Conservation (phyloP, 805 yeast genomes). For the Wickerhamomyces ciferrii region DNA sequence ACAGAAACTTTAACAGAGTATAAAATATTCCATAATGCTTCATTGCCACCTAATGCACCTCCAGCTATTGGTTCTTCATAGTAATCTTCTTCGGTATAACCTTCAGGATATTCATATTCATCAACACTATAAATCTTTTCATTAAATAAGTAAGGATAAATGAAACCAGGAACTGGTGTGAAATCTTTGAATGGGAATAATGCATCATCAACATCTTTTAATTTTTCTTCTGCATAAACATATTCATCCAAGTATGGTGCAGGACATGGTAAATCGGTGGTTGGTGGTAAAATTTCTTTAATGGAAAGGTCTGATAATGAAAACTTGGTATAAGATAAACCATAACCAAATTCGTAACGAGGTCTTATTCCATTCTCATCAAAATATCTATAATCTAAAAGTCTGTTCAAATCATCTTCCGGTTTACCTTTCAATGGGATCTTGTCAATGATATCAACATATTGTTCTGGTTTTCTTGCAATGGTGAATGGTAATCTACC, state of each 20-base stretch:
- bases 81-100: conserved; percentile 27
- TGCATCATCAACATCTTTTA: conserved; percentile 50
- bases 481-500: conserved; percentile 62
- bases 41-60: conserved; percentile 58
- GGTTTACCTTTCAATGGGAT: conserved; percentile 30
- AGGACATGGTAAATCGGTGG: conserved; percentile 40
- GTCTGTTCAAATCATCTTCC: conserved; percentile 26
- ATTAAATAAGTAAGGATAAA: conserved; percentile 46
- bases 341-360: conserved; percentile 58
- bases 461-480: conserved; percentile 43
- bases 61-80: conserved; percentile 26
- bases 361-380: conserved; percentile 52
- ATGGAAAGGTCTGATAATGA: conserved; percentile 32
- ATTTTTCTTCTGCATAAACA: conserved; percentile 37
- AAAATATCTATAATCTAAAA: conserved; percentile 53
- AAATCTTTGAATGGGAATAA: conserved; percentile 47
- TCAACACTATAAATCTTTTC: conserved; percentile 23
- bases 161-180: conserved; percentile 47
- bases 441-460: conserved; percentile 40
- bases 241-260: conserved; percentile 39
- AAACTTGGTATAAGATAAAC: conserved; percentile 47
- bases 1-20: conserved; percentile 40
- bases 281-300: conserved; percentile 35
- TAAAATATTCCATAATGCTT: conserved; percentile 50
- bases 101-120: conserved; percentile 30